Conservation (phyloP, 306 rosid genomes). For the Vigna mungo region DNA sequence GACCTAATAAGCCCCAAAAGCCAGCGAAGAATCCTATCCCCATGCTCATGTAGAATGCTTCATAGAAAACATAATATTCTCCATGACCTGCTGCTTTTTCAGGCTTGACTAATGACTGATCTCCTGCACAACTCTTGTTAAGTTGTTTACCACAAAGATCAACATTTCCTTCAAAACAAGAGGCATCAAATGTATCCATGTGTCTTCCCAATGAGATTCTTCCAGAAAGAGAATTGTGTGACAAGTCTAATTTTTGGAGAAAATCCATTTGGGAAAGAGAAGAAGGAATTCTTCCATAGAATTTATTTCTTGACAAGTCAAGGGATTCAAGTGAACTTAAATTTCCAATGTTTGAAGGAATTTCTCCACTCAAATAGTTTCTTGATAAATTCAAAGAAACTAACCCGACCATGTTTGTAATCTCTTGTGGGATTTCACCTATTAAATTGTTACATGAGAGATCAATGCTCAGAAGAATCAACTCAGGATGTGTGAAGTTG, state of each 20-base stretch:
- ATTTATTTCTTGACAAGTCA: slow-evolving; percentile 8
- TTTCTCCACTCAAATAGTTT: slow-evolving; percentile 8
- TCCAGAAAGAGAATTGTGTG: not conserved
- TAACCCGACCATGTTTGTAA: not conserved
- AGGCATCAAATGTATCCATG: not conserved
- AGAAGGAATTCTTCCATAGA: not conserved
- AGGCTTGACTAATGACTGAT: not conserved
- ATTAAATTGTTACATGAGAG: not conserved
- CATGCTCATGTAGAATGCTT: slow-evolving; percentile 33
- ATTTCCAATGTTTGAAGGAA: not conserved
- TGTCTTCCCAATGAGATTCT: slow-evolving; percentile 4
- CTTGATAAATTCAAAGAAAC: slow-evolving; percentile 13
- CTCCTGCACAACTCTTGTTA: not conserved
- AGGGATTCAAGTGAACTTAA: not conserved
- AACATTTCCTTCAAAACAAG: slow-evolving; percentile 1
- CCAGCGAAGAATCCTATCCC: slow-evolving; percentile 24
- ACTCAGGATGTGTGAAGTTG: slow-evolving; percentile 46
- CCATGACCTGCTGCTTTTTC: not conserved
- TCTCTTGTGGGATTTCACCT: not conserved
- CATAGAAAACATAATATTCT: not conserved
- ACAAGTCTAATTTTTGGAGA: not conserved
- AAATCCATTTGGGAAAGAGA: not conserved
- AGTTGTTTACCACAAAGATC: slow-evolving; percentile 31
- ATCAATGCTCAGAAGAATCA: not conserved
- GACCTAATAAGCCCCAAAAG: slow-evolving; percentile 23